These are phyloP conservation scores for Inonotus obliquus DNA, from an alignment of 1,284 basidiomycete species.

Conservation along the genomic window DNA sequence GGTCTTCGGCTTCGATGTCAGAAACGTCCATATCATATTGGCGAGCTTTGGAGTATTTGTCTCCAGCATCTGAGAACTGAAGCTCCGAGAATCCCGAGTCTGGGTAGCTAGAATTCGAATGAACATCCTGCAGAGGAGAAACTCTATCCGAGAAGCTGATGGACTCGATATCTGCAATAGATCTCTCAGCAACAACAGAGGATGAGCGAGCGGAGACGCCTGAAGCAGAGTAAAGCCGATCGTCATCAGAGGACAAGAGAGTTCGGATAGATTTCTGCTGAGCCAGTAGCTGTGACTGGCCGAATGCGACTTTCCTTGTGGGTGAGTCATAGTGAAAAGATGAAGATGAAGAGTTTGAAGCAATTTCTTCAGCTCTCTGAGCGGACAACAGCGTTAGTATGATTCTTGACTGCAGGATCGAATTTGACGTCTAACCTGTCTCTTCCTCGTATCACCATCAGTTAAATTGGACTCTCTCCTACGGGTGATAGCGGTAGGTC, in stretches of 20 bases:
- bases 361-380: background rate
- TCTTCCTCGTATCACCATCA: conserved; percentile 1
- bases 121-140: conserved; percentile 7
- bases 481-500: background rate
- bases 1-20: background rate
- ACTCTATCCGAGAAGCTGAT: background rate
- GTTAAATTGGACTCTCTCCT: background rate
- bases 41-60: background rate
- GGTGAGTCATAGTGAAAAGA: background rate
- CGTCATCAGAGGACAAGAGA: background rate
- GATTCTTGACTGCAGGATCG: background rate
- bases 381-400: background rate
- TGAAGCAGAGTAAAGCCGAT: background rate
- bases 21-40: background rate
- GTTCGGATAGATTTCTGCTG: background rate
- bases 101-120: background rate
- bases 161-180: background rate
- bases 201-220: background rate
- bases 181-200: background rate
- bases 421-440: background rate
- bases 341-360: background rate
- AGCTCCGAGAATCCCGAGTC: conserved; percentile 16
- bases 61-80: conserved; percentile 1
- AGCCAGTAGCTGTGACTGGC: background rate
- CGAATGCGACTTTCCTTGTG: background rate